These are phyloP conservation scores for Grosmannia penicillata DNA, from an alignment of 2,329 filamentous ascomycete species.

Conservation along the genomic window DNA sequence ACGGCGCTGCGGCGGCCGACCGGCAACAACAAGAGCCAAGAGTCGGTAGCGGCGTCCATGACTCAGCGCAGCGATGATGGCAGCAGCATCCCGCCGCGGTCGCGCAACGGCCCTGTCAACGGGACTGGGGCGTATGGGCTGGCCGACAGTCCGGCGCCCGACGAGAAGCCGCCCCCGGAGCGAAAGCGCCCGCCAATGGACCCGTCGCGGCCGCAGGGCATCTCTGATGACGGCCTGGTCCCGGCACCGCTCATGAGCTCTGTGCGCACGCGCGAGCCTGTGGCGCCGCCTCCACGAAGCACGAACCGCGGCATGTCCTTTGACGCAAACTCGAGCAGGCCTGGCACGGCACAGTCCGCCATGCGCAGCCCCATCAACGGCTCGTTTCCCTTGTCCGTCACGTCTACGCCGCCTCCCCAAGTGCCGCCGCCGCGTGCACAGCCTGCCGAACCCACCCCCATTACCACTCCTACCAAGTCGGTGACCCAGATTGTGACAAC, in stretches of 20 bases:
- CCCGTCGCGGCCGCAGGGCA: slow-evolving; percentile 32
- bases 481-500: not conserved
- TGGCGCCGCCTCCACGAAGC: slow-evolving; percentile 32
- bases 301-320: slow-evolving; percentile 10
- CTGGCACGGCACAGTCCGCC: not conserved
- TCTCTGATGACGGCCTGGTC: slow-evolving; percentile 35
- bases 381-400: not conserved
- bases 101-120: slow-evolving; percentile 27
- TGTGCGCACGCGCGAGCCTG: slow-evolving; percentile 27
- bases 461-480: not conserved
- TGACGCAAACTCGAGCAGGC: not conserved
- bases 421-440: slow-evolving; percentile 1
- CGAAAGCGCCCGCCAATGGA: slow-evolving; percentile 54
- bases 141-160: slow-evolving; percentile 10
- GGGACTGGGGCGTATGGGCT: slow-evolving; percentile 14
- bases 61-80: slow-evolving; percentile 35
- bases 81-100: slow-evolving; percentile 32
- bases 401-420: not conserved
- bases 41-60: slow-evolving; percentile 36
- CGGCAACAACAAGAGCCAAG: slow-evolving; percentile 40
- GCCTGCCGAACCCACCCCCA: not conserved
- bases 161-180: slow-evolving; percentile 42
- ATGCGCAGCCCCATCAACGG: slow-evolving; percentile 8
- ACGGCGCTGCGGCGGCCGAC: slow-evolving; percentile 29
- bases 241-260: slow-evolving; percentile 43